Percentiles rank a stretch among this genome's conserved stretches.
phyloP scores from a whole-genome alignment of 2,329 filamentous ascomycete species.

The Penicillium polonicum region DNA sequence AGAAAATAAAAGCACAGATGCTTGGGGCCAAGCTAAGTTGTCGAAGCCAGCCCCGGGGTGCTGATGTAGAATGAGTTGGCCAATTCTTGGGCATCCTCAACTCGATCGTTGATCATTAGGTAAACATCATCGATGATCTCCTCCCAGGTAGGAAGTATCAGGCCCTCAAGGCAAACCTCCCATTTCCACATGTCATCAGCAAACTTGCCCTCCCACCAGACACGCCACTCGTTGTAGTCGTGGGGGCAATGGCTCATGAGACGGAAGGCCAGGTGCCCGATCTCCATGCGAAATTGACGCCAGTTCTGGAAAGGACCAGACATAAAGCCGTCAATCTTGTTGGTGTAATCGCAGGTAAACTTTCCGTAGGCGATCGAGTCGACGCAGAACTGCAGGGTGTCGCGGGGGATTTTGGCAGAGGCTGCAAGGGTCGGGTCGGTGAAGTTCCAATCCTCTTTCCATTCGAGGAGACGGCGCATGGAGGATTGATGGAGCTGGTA shows the following conservation, averaged over 20 bases:
- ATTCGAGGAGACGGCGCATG: constrained; percentile 28
- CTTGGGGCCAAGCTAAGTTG: background rate
- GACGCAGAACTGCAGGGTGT: constrained; percentile 25
- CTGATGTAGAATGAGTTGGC: constrained; percentile 7
- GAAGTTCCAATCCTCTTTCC: constrained; percentile 17
- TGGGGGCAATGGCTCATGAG: constrained; percentile 16
- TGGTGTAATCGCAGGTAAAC: constrained; percentile 10
- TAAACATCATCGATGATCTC: constrained; percentile 28
- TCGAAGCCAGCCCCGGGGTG: background rate
- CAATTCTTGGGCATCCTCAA: constrained; percentile 26
- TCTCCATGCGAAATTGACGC: constrained; percentile 10
- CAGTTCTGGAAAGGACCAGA: constrained; percentile 15
- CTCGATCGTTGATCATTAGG: constrained; percentile 24
- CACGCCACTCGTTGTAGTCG: constrained; percentile 20
- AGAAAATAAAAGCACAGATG: background rate
- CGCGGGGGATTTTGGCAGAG: constrained; percentile 28
- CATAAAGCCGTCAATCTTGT: constrained; percentile 6
- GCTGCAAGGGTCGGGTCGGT: constrained; percentile 21
- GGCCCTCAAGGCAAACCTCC: constrained; percentile 22
- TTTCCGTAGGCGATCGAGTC: constrained; percentile 21
- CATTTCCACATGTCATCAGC: constrained; percentile 28
- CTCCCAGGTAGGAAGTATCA: constrained; percentile 30
- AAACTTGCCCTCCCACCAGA: constrained; percentile 29
- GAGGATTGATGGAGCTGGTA: constrained; percentile 21
- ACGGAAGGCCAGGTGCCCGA: constrained; percentile 14